Evolutionary conservation across 768 basidiomycete genomes (phyloP).

Genomic region (Cystobasidium tubakii): DNA sequence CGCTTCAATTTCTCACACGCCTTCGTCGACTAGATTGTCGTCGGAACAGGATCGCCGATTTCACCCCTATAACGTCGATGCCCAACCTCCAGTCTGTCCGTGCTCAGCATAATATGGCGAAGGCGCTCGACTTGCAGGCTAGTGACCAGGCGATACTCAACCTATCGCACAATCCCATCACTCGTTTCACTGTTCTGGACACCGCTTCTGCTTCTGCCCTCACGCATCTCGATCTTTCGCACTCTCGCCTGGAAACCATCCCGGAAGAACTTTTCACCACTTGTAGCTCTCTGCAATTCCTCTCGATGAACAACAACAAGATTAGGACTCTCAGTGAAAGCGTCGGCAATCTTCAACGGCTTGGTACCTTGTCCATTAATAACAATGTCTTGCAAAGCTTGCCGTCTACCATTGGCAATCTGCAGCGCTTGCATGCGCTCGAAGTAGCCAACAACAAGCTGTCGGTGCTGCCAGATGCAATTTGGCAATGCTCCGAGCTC

Average conservation of each 20-base stretch:
- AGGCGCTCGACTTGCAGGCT: constrained; percentile 72
- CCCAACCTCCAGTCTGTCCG: constrained; percentile 63
- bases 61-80: constrained; percentile 63
- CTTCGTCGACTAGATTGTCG: constrained; percentile 74
- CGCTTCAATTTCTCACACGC: constrained; percentile 57
- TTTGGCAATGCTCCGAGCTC: constrained; percentile 80
- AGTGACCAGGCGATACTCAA: constrained; percentile 63
- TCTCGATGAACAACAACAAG: constrained; percentile 79
- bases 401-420: constrained; percentile 66
- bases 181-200: constrained; percentile 60
- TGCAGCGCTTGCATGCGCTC: constrained; percentile 67
- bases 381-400: constrained; percentile 77
- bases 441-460: constrained; percentile 90
- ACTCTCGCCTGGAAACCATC: constrained; percentile 77
- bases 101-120: constrained; percentile 76
- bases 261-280: constrained; percentile 66
- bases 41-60: constrained; percentile 72
- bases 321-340: constrained; percentile 78
- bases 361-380: constrained; percentile 74
- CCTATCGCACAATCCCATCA: constrained; percentile 79
- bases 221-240: constrained; percentile 74
- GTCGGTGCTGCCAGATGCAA: constrained; percentile 62
- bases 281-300: constrained; percentile 62
- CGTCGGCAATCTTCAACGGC: constrained; percentile 64
- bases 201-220: constrained; percentile 54